These are phyloP conservation scores for Ogataea paradorogensis DNA, from an alignment of 805 yeast species.

Conservation along the genomic window DNA sequence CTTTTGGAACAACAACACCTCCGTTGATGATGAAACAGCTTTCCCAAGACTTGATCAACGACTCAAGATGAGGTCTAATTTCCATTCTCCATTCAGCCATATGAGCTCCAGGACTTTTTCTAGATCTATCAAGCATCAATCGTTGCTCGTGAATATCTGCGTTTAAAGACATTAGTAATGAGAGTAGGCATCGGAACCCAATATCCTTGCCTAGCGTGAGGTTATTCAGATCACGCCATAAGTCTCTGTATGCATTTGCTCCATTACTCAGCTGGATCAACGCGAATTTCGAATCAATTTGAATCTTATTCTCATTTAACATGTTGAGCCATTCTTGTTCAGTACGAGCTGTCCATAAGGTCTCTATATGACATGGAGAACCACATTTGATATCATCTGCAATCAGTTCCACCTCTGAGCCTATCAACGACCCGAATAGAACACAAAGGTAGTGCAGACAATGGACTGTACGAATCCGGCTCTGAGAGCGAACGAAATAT, in stretches of 20 bases:
- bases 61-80: conserved; percentile 55
- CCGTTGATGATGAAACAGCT: conserved; percentile 56
- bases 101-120: conserved; percentile 37
- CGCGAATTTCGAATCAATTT: conserved; percentile 50
- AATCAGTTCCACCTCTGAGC: conserved; percentile 38
- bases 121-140: conserved; percentile 31
- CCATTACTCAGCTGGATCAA: conserved; percentile 58
- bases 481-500: conserved; percentile 53
- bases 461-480: conserved; percentile 53
- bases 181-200: conserved; percentile 49
- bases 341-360: conserved; percentile 54
- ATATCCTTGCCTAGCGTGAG: conserved; percentile 38
- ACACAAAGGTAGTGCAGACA: conserved; percentile 49
- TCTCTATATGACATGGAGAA: conserved; percentile 57
- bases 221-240: conserved; percentile 47
- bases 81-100: conserved; percentile 66
- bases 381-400: conserved; percentile 57
- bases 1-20: conserved; percentile 56
- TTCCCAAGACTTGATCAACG: conserved; percentile 67
- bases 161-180: conserved; percentile 62
- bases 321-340: conserved; percentile 50
- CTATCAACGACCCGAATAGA: conserved; percentile 44
- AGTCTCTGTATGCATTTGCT: conserved; percentile 48
- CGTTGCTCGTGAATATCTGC: conserved; percentile 60
- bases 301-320: conserved; percentile 36